Base-by-base conservation (phyloP, 2,329 filamentous ascomycete genomes). In the Paracoccidioides lutzii region DNA sequence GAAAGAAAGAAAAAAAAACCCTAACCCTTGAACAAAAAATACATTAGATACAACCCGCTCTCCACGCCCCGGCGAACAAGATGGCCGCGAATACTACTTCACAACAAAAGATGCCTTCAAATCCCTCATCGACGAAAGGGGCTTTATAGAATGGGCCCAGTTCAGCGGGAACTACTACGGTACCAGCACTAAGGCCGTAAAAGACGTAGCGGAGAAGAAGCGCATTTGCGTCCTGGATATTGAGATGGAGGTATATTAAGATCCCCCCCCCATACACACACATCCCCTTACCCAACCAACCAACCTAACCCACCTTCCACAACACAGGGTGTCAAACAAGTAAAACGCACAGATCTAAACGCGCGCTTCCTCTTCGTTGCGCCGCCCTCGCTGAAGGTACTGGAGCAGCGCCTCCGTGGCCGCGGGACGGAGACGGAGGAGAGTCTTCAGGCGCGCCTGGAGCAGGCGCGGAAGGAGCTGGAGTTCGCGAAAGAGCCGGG, bases 101-200 rank as follows among this genome's bases (percentile, higher is more conserved):
- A 81, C 85, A 14, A 79, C 77, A 22, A 80, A 78, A 69, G 78
- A 81, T 8, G 76, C 78, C 3, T 95, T 95, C 67, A 74, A 83
- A 65, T 74, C 78, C 45, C 78, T 93, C 58, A 81, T 89, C 55
- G 76, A 71, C n/a, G 70, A 81, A 57, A 77, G 81, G 55, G 86
- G 83, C 9, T 95, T 96, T 71, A 84, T 95, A 59, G 90, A 96
- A 77, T 82, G 87, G 75, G 90, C 90, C 55, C 76, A 85, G 69
- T 96, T 95, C 69, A 84, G 89, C 43, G 84, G 82, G 55, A 95
- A 96, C 73, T 76, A 82, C 66, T 96, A 96, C 73, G 90, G 90
- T 56, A 95, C 90, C 4, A 88, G 82, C 68, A 83, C 88, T 66
- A 77, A 79, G 71, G 88, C 88, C 33, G 88, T 95, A 60, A 80